These are phyloP conservation scores for Aspergillus cavernicola DNA, from an alignment of 495 filamentous ascomycete genomes.

Conservation along the genomic window DNA sequence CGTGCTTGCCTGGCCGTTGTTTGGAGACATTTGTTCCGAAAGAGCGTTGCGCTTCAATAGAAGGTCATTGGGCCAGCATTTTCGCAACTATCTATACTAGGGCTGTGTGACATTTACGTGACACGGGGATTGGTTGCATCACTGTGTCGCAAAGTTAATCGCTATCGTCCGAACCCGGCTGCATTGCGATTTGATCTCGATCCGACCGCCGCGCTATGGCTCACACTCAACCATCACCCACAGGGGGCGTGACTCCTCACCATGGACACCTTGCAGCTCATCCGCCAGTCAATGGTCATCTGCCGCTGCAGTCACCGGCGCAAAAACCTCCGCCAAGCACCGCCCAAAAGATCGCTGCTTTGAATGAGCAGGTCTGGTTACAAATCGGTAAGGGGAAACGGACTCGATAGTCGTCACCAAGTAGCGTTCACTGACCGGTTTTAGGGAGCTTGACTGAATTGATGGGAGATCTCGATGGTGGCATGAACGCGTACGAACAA, in stretches of 20 bases:
- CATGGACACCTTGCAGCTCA: conserved; percentile 49
- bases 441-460: conserved; percentile 81
- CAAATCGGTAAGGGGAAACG: conserved; percentile 69
- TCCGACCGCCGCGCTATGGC: conserved; percentile 29
- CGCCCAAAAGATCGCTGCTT: conserved; percentile 55
- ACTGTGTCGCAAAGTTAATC: conserved; percentile 37
- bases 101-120: conserved; percentile 19
- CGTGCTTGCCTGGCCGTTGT: conserved; percentile 2
- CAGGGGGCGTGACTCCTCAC: conserved; percentile 44
- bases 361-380: conserved; percentile 91
- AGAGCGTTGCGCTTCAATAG: conserved; percentile 10
- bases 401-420: background rate
- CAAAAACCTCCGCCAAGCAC: conserved; percentile 51
- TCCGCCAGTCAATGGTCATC: conserved; percentile 49
- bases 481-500: conserved; percentile 82
- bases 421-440: background rate
- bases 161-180: conserved; percentile 9
- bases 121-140: conserved; percentile 32
- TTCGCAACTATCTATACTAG: conserved; percentile 16
- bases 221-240: conserved; percentile 53
- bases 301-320: conserved; percentile 50
- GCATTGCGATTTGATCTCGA: conserved; percentile 6
- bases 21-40: conserved; percentile 1
- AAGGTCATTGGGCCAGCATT: conserved; percentile 7
- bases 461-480: conserved; percentile 84